A percentile compares a stretch with the other conserved stretches of the same genome.
Evolutionary conservation across 192 early-diverging fungal genomes (phyloP).

Genomic region (Coemansia sp.): DNA sequence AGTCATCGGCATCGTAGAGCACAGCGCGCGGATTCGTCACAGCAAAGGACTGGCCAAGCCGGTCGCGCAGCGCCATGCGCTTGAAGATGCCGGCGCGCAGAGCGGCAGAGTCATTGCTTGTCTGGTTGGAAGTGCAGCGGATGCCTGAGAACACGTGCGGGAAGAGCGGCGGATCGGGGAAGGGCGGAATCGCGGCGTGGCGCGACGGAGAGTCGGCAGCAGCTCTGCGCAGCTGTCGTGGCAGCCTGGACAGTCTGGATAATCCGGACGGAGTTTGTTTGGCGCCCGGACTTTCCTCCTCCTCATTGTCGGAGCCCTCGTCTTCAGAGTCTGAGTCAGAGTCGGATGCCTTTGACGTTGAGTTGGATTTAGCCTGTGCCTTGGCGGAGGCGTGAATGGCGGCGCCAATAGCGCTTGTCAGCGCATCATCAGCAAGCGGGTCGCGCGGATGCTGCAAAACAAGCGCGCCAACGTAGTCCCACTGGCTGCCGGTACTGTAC

Average conservation of each 20-base stretch:
- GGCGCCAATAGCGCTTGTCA: background rate
- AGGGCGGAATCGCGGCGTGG: background rate
- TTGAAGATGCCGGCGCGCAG: conserved; percentile 48
- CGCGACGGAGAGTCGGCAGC: background rate
- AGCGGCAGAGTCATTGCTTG: background rate
- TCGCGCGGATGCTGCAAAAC: conserved; percentile 37
- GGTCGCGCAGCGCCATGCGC: conserved; percentile 35
- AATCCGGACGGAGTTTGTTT: background rate
- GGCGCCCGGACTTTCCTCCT: background rate
- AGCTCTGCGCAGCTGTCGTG: background rate
- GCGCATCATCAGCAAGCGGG: background rate
- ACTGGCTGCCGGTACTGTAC: conserved; percentile 34
- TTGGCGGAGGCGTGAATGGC: background rate
- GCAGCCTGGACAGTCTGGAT: too few species aligned
- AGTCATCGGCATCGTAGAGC: conserved; percentile 25
- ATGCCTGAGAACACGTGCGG: conserved; percentile 42
- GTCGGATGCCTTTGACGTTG: background rate
- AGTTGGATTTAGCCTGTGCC: background rate
- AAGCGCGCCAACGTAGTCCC: conserved; percentile 47
- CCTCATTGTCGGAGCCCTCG: conserved; percentile 8
- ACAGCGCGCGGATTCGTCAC: conserved; percentile 25
- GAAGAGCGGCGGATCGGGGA: conserved; percentile 31
- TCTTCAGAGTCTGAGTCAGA: conserved; percentile 2
- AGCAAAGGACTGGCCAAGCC: conserved; percentile 31
- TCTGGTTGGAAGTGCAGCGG: conserved; percentile 18